phyloP scores from a whole-genome alignment of 164 flowering plant species.

The Chimonanthus praecox region DNA sequence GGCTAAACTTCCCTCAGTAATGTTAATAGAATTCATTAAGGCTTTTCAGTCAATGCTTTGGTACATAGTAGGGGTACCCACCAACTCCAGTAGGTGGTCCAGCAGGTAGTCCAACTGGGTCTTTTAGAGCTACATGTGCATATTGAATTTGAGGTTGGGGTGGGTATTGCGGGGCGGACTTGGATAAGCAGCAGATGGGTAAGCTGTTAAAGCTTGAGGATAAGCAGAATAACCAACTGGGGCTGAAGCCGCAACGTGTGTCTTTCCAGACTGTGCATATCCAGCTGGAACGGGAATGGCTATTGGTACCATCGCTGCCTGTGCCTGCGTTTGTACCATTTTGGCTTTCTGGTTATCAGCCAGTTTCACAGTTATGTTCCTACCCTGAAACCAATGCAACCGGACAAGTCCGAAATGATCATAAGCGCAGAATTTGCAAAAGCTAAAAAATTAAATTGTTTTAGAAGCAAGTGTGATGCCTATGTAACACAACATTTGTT shows the following conservation, averaged over 20 bases:
- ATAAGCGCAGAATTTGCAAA: neutral
- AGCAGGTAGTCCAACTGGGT: conserved; percentile 23
- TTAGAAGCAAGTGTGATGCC: neutral
- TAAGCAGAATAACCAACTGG: conserved; percentile 39
- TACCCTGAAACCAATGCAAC: conserved; percentile 39
- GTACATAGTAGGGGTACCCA: conserved; percentile 41
- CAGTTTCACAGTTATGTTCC: conserved; percentile 50
- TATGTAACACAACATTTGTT: neutral
- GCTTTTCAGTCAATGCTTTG: conserved; percentile 28
- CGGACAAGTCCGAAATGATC: neutral
- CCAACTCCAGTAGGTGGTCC: conserved; percentile 11
- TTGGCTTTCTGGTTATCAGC: conserved; percentile 56
- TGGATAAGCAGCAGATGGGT: conserved; percentile 32
- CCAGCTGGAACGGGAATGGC: conserved; percentile 37
- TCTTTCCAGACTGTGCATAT: conserved; percentile 40
- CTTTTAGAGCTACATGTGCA: conserved; percentile 24
- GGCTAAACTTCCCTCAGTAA: neutral
- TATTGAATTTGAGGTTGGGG: conserved; percentile 33
- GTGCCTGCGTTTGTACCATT: conserved; percentile 31
- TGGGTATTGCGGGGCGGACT: conserved; percentile 31
- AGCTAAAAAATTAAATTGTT: neutral
- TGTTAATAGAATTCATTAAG: neutral
- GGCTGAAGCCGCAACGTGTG: conserved; percentile 17
- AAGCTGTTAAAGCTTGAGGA: conserved; percentile 38
- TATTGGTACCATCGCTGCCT: conserved; percentile 37